Evolutionary conservation across 1,139 yeast genomes (phyloP), one percentile per base, ranked within the genome.

Genomic region (Lodderomyces metapsilosis): DNA sequence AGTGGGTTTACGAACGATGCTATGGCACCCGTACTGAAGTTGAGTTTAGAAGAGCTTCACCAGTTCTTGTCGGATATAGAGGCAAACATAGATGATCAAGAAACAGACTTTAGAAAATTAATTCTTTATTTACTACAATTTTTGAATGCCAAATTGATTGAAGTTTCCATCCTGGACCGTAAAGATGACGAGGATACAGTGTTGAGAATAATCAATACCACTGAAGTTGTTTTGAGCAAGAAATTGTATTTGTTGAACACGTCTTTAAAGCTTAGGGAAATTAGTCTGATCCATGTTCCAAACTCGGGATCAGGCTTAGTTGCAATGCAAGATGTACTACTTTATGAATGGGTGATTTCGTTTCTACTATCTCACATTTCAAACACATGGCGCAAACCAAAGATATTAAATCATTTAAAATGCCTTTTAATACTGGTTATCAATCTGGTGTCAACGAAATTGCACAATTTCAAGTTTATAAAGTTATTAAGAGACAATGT

Each of bases 21-120:
- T 42, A 47, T 48, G 50, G 41, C 39, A 18, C 27, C 47, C 22
- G 38, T 22, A 25, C 43, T 34, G 25, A 30, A 51, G 24, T 54
- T 64, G 36, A 51, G 58, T 44, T 45, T 54, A 21, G 48, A 54
- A 5, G 72, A 67, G 38, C 56, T 70, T 30, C 46, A 47, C n/a
- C 52, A 52, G 42, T 71, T 72, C 44, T 56, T 72, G 13, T 53
- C 58, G 31, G 78, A 72, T 42, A 62, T 72, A 23, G 61, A 61
- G 39, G 51, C 50, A 33, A 66, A 67, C 43, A 59, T 70, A 38
- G 51, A 58, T 37, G 55, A 56, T 35, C 66, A 65, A 43, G 68
- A 64, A 32, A 58, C 69, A 5, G 73, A 71, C 50, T 71, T 68
- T 50, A 62, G 62, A 44, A 66, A 65, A 46, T 51, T 71, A 39